Base-by-base conservation (phyloP, 164 flowering plant genomes). In the Piper longum region DNA sequence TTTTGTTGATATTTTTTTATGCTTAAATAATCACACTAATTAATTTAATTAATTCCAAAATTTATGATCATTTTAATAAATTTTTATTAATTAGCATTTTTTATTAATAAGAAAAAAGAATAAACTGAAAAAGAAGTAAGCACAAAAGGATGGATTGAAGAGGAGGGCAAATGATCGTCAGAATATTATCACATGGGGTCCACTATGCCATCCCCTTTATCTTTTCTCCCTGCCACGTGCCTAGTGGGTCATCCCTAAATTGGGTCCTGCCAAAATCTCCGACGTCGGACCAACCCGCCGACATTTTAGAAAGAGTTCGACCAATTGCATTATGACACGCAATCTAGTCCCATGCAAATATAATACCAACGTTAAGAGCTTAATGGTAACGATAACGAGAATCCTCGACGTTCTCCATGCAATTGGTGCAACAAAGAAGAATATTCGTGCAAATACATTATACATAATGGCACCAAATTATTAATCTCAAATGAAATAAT, bases 361-460 rank as follows among this genome's bases (percentile, higher is more conserved):
- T 2, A 13, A 17, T n/a, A 39, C 39, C 7, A 4, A 54, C 14
- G 59, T 41, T 51, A 43, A 26, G 66, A 63, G 67, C 66, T 68
- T 70, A 58, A 67, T 59, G 42, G 41, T 61, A 65, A 71, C 58
- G 69, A 62, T 56, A 67, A 60, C 59, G 59, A 65, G 71, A 51
- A 71, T 74, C 67, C 9, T 48, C 2, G 14, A 48, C 52, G 52
- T 48, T 48, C 52, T 48, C 52, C 52, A 48, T 48, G 52, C 11
- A 48, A 48, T 48, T 12, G 11, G 52, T 12, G 48, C 48, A 44
- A 44, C 16, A 40, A 56, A 8, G 43, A 59, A 59, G 61, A 59
- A 59, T 18, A 59, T 48, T 48, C 52, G 3, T 48, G 16, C 6
- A 17, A 16, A n/a, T 4, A 26, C 6, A 56, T 4, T 17, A 55